Evolutionary conservation across 805 yeast genomes (phyloP), one percentile per base, ranked within the genome.

Genomic region (Candida hispaniensis): DNA sequence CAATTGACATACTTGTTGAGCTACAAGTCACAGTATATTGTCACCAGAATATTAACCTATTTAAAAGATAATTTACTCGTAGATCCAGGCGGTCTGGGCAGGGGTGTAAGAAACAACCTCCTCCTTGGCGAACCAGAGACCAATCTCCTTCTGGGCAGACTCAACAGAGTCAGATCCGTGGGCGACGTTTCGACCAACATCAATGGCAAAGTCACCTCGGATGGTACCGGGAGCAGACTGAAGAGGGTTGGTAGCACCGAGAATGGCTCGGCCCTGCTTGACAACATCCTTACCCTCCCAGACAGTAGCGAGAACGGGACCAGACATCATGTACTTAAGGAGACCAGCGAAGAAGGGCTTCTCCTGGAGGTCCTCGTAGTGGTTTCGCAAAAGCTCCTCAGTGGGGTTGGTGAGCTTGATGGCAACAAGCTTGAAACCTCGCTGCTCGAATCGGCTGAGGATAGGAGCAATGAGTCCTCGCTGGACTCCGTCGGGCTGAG

Each of bases 271-370:
- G 64, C 98, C 98, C 66, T 82, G 94, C 72, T 88, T 86, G 65
- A 91, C 98, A 63, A 76, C 98, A 59, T 91, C 96, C 73, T 86
- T 91, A 67, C 99, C 99, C 69, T 91, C 97, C 99, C 99, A 91
- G 55, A 86, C 96, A 62, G 95, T 91, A 55, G 98, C 98, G 56
- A 88, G 75, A 53, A 91, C 79, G 61, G 99, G 99, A 55, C 99
- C 99, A 50, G 95, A 83, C 61, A 73, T 70, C 99, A 91, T 93
- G 82, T 86, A 86, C 48, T 83, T 71, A 60, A 82, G 73, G 66
- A 91, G 74, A 47, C 93, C 81, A 61, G 97, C 95, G 88, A 86
- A 91, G 74, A 91, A 91, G 57, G 97, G 93, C 75, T 91, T 91
- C 58, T 73, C 66, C 63, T 79, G 86, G 64, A 91, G 79, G 69